These are phyloP conservation scores for Bacidia rubella DNA, from an alignment of 495 filamentous ascomycete genomes.

Conservation along the genomic window DNA sequence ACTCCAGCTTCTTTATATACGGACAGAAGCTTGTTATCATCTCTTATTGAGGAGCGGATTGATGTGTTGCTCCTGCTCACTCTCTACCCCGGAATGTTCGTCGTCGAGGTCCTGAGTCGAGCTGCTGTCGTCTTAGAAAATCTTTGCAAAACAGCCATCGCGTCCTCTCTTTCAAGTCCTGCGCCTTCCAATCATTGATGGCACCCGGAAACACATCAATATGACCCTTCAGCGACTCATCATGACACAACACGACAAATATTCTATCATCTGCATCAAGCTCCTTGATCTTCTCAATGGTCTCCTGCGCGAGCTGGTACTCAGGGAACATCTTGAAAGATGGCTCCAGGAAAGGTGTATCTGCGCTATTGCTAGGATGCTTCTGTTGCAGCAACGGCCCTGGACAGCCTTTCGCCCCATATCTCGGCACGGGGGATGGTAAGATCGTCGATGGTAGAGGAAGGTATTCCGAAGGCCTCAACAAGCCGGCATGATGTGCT, in stretches of 20 bases:
- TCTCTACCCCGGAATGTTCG: too few species aligned
- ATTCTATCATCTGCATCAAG: slow-evolving; percentile 39
- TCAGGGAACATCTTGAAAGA: not conserved
- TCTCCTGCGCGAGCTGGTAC: slow-evolving; percentile 17
- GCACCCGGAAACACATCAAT: slow-evolving; percentile 37
- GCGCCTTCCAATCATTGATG: slow-evolving; percentile 36
- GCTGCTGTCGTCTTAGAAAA: too few species aligned
- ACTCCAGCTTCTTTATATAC: too few species aligned
- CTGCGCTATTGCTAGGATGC: not conserved
- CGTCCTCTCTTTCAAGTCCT: slow-evolving; percentile 35
- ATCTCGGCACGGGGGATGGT: slow-evolving; percentile 17
- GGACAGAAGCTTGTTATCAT: too few species aligned
- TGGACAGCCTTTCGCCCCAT: slow-evolving; percentile 22
- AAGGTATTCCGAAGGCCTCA: slow-evolving; percentile 33
- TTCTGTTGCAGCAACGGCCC: slow-evolving; percentile 25
- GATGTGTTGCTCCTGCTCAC: too few species aligned
- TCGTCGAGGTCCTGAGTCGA: too few species aligned
- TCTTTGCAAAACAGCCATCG: slow-evolving; percentile 44
- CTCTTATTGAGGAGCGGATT: too few species aligned
- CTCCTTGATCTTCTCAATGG: slow-evolving; percentile 31
- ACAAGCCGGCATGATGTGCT: slow-evolving; percentile 30
- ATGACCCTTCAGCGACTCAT: slow-evolving; percentile 30
- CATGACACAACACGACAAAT: slow-evolving; percentile 41
- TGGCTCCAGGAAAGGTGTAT: not conserved
- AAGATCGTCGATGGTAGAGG: slow-evolving; percentile 33